A percentile compares a stretch with the other conserved stretches of the same genome.
These are phyloP conservation scores for Lactifluus piperatus DNA, from an alignment of 768 basidiomycete genomes.

Conservation along the genomic window DNA sequence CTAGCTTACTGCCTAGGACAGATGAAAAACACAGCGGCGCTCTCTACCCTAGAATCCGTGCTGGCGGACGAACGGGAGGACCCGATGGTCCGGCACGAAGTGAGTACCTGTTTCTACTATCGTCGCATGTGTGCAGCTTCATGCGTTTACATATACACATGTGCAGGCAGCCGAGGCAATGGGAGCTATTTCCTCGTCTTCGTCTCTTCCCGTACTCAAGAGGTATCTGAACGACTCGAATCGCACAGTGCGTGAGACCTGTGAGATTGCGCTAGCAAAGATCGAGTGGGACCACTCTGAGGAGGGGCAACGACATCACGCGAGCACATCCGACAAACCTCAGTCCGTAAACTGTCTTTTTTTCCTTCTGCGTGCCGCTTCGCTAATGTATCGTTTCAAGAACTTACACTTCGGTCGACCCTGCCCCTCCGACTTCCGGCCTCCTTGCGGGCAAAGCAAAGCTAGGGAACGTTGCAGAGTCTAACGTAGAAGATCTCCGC, in stretches of 20 bases:
- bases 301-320: conserved; percentile 48
- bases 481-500: conserved; percentile 46
- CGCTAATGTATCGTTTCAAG: conserved; percentile 29
- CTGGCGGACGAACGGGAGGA: conserved; percentile 64
- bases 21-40: conserved; percentile 61
- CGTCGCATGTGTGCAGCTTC: neutral
- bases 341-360: conserved; percentile 29
- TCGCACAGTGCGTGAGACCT: conserved; percentile 83
- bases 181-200: conserved; percentile 75
- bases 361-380: neutral
- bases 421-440: conserved; percentile 70
- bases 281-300: conserved; percentile 87
- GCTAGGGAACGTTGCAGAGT: conserved; percentile 40
- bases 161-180: conserved; percentile 93
- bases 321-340: conserved; percentile 26
- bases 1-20: conserved; percentile 96
- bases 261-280: conserved; percentile 93
- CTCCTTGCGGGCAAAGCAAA: conserved; percentile 48
- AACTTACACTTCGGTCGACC: conserved; percentile 77
- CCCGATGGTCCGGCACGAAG: conserved; percentile 98
- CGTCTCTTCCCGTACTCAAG: conserved; percentile 59
- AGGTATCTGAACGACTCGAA: conserved; percentile 66
- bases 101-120: conserved; percentile 26
- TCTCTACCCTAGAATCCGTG: conserved; percentile 72
- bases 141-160: neutral